phyloP scores from a whole-genome alignment of 805 yeast genomes.

The Candida corydali region DNA sequence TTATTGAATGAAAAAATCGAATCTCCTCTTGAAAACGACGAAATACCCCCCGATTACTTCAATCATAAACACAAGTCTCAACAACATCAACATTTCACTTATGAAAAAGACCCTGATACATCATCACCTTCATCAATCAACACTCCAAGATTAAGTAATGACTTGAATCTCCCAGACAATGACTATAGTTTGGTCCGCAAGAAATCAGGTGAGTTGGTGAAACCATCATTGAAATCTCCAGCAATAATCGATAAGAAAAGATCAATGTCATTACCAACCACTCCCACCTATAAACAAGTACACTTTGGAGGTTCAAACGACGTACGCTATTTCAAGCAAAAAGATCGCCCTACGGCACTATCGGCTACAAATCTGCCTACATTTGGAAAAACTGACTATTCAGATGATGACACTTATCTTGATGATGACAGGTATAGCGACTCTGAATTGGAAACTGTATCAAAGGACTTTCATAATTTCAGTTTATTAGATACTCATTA shows the following conservation, averaged over 20 bases:
- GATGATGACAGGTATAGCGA: slow-evolving; percentile 21
- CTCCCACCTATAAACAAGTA: slow-evolving; percentile 67
- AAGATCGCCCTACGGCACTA: slow-evolving; percentile 75
- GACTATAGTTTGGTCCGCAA: slow-evolving; percentile 57
- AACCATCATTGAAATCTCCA: slow-evolving; percentile 62
- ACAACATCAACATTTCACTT: too few relatives aligned
- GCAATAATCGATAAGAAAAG: slow-evolving; percentile 23
- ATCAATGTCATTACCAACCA: slow-evolving; percentile 36
- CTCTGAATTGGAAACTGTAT: slow-evolving; percentile 6
- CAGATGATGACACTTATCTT: slow-evolving; percentile 19
- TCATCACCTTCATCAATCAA: slow-evolving; percentile 10
- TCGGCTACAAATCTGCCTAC: slow-evolving; percentile 63
- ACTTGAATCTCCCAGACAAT: neutral
- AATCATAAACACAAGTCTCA: neutral
- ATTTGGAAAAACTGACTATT: slow-evolving; percentile 13
- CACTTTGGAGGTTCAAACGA: slow-evolving; percentile 72
- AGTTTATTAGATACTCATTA: slow-evolving; percentile 11
- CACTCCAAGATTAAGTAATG: slow-evolving; percentile 4
- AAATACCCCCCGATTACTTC: neutral
- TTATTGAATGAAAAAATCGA: slow-evolving; percentile 17
- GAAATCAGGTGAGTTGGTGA: slow-evolving; percentile 84
- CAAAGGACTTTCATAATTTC: slow-evolving; percentile 7
- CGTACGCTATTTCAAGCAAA: slow-evolving; percentile 66
- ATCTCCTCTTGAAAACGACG: neutral
- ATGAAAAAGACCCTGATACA: slow-evolving; percentile 3